These are phyloP conservation scores for Leishmania gerbilli DNA, from an alignment of 208 protist species.

Conservation along the genomic window DNA sequence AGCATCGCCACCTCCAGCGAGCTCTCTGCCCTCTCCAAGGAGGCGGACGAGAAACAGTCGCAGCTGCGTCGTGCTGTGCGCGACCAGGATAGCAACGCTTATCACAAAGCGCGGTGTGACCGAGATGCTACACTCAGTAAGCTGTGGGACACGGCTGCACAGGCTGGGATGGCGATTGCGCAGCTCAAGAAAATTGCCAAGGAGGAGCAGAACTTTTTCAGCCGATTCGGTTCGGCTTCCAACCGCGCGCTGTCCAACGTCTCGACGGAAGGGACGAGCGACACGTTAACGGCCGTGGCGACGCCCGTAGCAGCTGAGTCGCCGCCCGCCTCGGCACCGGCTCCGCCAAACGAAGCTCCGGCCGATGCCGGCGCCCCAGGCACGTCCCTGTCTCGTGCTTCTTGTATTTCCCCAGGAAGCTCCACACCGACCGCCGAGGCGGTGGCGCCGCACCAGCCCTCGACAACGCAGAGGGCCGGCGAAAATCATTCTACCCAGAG, in stretches of 20 bases:
- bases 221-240: slow-evolving; percentile 24
- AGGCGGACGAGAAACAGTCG: slow-evolving; percentile 46
- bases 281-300: neutral
- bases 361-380: neutral
- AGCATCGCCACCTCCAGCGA: slow-evolving; percentile 40
- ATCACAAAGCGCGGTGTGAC: slow-evolving; percentile 36
- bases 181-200: slow-evolving; percentile 46
- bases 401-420: neutral
- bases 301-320: neutral
- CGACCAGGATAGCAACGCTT: slow-evolving; percentile 37
- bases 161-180: slow-evolving; percentile 38
- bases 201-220: slow-evolving; percentile 49
- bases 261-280: neutral
- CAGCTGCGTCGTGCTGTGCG: slow-evolving; percentile 42
- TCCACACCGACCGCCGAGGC: neutral
- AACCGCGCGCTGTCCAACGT: neutral
- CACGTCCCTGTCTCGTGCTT: neutral
- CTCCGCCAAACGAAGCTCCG: neutral
- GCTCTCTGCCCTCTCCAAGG: slow-evolving; percentile 35
- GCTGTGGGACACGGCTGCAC: slow-evolving; percentile 45
- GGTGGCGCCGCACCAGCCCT: neutral
- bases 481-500: neutral
- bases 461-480: neutral
- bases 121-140: slow-evolving; percentile 43
- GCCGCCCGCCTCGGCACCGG: neutral